Evolutionary conservation across 2,329 filamentous ascomycete species (phyloP).

Genomic region (Parafenestella ontariensis): DNA sequence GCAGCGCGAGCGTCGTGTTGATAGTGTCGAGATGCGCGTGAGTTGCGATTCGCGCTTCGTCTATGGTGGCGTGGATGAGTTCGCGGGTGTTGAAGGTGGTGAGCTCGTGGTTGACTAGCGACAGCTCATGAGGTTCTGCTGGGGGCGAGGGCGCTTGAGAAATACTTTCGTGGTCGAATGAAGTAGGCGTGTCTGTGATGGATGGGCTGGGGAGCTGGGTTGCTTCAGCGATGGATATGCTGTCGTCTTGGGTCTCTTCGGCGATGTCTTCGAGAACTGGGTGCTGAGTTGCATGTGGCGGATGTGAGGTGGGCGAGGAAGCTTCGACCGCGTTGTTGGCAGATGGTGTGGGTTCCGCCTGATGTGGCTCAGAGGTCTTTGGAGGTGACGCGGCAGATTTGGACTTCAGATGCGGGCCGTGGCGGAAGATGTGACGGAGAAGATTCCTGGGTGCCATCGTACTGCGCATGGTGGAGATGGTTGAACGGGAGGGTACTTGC

Average conservation of each 20-base stretch:
- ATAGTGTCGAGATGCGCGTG: conserved; percentile 20
- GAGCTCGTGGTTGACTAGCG: background rate
- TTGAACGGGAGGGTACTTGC: background rate
- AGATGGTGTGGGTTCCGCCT: background rate
- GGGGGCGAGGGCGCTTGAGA: too few relatives aligned
- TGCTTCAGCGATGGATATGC: too few relatives aligned
- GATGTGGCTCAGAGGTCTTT: background rate
- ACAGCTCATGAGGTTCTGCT: background rate
- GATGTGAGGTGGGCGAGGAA: background rate
- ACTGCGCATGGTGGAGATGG: background rate
- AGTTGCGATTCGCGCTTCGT: conserved; percentile 9
- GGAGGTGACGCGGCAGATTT: background rate
- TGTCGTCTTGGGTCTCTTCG: background rate
- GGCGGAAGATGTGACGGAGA: conserved; percentile 25
- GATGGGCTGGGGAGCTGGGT: too few relatives aligned
- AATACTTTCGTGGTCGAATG: too few relatives aligned
- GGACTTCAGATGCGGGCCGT: conserved; percentile 4
- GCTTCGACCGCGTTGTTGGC: background rate
- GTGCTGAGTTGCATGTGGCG: background rate
- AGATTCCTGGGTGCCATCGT: conserved; percentile 14
- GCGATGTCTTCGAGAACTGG: background rate
- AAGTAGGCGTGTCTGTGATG: too few relatives aligned
- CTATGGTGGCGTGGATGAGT: background rate
- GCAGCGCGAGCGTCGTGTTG: conserved; percentile 14
- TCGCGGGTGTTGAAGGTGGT: background rate